Percentiles rank a stretch among this genome's conserved stretches.
These are phyloP conservation scores for Saccharum spontaneum DNA, from an alignment of 176 grass and related monocot genomes.

Conservation along the genomic window DNA sequence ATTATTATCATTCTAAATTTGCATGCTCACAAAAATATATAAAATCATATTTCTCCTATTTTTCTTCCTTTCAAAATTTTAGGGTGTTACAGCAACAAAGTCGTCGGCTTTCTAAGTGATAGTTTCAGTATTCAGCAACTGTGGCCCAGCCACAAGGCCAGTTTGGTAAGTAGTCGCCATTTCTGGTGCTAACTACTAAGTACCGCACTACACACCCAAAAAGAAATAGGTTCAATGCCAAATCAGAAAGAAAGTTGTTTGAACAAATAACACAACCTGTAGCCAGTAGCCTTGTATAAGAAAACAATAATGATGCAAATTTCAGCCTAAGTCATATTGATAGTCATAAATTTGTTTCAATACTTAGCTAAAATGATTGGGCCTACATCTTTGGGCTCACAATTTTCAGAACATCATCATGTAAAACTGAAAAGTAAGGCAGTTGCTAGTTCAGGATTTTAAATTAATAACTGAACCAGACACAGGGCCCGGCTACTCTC, in stretches of 20 bases:
- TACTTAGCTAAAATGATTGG: background rate
- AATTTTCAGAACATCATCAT: background rate
- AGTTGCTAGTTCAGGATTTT: background rate
- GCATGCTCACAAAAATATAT: too few species aligned
- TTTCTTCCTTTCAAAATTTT: too few species aligned
- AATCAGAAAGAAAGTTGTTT: background rate
- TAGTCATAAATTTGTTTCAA: background rate
- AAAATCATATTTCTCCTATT: too few species aligned
- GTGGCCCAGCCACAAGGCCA: slow-evolving; percentile 9
- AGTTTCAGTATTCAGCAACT: slow-evolving; percentile 20
- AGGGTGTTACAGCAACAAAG: too few species aligned
- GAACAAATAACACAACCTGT: slow-evolving; percentile 6
- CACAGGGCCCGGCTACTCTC: background rate
- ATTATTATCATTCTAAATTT: too few species aligned
- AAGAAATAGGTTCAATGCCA: background rate
- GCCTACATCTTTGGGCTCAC: background rate
- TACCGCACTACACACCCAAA: slow-evolving; percentile 19
- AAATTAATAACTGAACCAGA: background rate
- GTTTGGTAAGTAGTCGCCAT: slow-evolving; percentile 33
- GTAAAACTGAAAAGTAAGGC: background rate
- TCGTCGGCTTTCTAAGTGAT: background rate
- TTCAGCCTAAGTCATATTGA: background rate
- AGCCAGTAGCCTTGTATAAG: background rate
- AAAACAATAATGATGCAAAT: slow-evolving; percentile 8
- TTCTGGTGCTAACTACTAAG: background rate